These are phyloP conservation scores for Phaseolus coccineus DNA, from an alignment of 331 rosid genomes.

Conservation along the genomic window DNA sequence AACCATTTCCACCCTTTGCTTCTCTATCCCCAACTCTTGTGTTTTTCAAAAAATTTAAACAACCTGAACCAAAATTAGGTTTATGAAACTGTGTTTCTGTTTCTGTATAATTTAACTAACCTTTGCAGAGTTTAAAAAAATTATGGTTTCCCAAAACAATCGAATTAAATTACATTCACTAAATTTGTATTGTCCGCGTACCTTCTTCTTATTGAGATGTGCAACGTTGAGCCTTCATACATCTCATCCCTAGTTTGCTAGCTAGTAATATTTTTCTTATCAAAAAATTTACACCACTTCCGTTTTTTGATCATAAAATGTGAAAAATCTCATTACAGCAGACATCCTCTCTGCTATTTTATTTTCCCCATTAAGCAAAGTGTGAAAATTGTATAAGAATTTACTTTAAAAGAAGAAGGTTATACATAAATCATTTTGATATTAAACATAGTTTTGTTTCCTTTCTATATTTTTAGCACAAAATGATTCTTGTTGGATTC, in stretches of 20 bases:
- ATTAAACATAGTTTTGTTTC: neutral
- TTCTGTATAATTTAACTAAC: neutral
- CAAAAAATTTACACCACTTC: neutral
- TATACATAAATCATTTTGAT: no score
- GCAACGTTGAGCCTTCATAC: neutral
- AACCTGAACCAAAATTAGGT: conserved; percentile 25
- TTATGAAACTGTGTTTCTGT: neutral
- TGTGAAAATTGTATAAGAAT: neutral
- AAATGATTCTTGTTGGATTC: conserved; percentile 3
- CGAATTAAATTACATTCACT: neutral
- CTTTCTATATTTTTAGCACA: neutral
- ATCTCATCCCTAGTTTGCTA: neutral
- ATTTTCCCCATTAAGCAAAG: neutral
- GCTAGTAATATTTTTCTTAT: neutral
- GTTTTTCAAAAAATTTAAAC: conserved; percentile 28
- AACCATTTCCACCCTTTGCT: conserved; percentile 31
- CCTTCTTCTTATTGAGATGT: conserved; percentile 25
- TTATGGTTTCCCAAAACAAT: neutral
- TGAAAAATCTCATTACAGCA: neutral
- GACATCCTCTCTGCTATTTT: conserved; percentile 1
- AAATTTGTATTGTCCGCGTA: conserved; percentile 14
- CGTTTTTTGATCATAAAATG: neutral
- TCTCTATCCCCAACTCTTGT: conserved; percentile 36
- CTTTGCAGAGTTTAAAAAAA: neutral
- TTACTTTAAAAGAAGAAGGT: neutral